A percentile compares a stretch with the other conserved stretches of the same genome.
Conservation (phyloP, 371 early-diverging fungal genomes). For the Choanephora cucurbitarum region DNA sequence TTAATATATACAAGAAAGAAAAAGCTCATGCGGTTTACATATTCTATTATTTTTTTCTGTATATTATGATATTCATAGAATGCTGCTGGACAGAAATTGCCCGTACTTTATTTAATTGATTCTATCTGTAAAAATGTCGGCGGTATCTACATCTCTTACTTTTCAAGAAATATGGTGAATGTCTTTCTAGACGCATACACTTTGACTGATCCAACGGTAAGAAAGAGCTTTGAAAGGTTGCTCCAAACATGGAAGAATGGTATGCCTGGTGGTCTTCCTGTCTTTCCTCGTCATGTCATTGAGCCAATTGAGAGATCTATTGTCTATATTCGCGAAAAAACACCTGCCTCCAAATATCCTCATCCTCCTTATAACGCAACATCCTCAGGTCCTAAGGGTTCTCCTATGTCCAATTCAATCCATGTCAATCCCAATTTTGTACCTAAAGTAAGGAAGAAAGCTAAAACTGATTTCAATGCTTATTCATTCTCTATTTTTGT, state of each 20-base stretch:
- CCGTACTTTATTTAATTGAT: constrained; percentile 88
- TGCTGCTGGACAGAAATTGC: constrained; percentile 77
- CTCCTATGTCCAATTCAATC: constrained; percentile 31
- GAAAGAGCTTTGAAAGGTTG: constrained; percentile 71
- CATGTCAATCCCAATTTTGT: constrained; percentile 68
- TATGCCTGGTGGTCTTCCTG: constrained; percentile 58
- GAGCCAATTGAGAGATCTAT: constrained; percentile 60
- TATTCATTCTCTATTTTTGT: no score
- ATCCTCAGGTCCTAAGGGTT: constrained; percentile 2
- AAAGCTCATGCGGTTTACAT: no score
- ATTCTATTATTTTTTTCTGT: constrained; percentile 1
- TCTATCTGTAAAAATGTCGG: constrained; percentile 93
- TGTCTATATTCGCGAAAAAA: constrained; percentile 39
- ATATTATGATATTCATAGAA: constrained; percentile 48
- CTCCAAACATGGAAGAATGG: constrained; percentile 84
- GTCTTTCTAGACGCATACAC: constrained; percentile 77
- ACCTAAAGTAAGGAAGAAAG: constrained; percentile 57
- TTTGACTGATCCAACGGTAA: constrained; percentile 61
- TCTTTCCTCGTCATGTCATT: constrained; percentile 62
- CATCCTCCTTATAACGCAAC: constrained; percentile 22
- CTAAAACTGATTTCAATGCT: no score
- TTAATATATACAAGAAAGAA: no score
- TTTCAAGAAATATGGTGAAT: constrained; percentile 69
- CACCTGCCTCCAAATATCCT: constrained; percentile 22
- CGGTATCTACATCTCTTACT: constrained; percentile 67